These are phyloP conservation scores for Thalassiosira pacifica DNA, from an alignment of 352 stramenopile species.

Conservation along the genomic window DNA sequence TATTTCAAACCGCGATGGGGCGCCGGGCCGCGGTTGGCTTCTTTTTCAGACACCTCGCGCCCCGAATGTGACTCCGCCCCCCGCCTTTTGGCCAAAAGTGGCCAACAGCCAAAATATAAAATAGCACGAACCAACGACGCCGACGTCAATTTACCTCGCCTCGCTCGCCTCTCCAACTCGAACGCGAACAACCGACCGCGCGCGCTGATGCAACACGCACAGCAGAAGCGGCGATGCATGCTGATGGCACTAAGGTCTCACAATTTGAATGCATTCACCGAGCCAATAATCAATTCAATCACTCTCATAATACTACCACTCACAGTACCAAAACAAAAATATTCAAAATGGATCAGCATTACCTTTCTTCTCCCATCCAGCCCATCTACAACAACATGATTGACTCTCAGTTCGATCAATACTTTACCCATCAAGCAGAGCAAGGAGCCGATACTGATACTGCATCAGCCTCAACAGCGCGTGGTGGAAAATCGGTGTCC, in stretches of 20 bases:
- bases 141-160: not conserved
- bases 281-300: not conserved
- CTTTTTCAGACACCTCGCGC: not conserved
- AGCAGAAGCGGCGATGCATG: too few species aligned
- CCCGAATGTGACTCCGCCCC: not conserved
- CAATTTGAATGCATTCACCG: conserved; percentile 9
- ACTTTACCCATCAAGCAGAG: not conserved
- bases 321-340: not conserved
- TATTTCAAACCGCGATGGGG: not conserved
- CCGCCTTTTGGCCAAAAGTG: not conserved
- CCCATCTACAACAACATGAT: conserved; percentile 9
- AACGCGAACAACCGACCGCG: too few species aligned
- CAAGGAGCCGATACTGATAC: not conserved
- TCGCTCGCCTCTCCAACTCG: not conserved
- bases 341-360: conserved; percentile 6
- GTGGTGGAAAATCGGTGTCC: too few species aligned
- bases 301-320: too few species aligned
- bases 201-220: too few species aligned
- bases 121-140: not conserved
- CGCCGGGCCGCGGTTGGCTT: not conserved
- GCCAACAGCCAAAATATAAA: not conserved
- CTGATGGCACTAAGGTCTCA: not conserved
- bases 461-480: too few species aligned
- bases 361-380: not conserved
- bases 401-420: not conserved